Conservation (phyloP, 2,329 filamentous ascomycete genomes). For the Fusarium pseudonygamai region DNA sequence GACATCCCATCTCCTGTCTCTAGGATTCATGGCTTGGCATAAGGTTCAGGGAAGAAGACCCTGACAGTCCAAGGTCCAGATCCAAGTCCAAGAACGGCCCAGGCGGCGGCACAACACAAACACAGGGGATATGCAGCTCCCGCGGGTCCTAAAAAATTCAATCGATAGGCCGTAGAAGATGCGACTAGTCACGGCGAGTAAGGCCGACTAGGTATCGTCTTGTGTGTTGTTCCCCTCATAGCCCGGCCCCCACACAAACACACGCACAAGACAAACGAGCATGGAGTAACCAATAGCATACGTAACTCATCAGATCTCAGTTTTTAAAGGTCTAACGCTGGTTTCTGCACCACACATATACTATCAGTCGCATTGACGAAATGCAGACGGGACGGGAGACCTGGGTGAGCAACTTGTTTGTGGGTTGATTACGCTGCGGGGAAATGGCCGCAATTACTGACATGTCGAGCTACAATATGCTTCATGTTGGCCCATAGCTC, state of each 20-base stretch:
- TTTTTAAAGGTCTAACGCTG: constrained; percentile 30
- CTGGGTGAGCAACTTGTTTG: constrained; percentile 1
- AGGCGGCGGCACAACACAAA: constrained; percentile 1
- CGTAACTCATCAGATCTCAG: constrained; percentile 38
- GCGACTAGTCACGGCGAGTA: neutral
- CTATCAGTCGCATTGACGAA: constrained; percentile 24
- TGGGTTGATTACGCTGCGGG: constrained; percentile 33
- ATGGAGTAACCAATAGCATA: constrained; percentile 28
- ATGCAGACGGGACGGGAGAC: constrained; percentile 20
- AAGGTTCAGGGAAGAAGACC: neutral
- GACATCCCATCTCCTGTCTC: neutral
- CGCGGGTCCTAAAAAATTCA: constrained; percentile 11
- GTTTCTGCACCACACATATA: constrained; percentile 8
- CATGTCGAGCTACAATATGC: constrained; percentile 13
- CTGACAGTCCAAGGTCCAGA: neutral
- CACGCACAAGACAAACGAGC: constrained; percentile 7
- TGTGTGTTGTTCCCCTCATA: constrained; percentile 11
- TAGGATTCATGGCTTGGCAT: constrained; percentile 10
- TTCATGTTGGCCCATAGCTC: constrained; percentile 5
- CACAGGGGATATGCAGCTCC: neutral
- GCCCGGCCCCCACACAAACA: constrained; percentile 29
- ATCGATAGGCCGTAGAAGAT: neutral
- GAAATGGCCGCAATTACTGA: constrained; percentile 18
- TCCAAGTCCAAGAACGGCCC: neutral
- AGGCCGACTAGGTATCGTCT: constrained; percentile 8